Conservation (phyloP, 352 stramenopile species). For the Pythium aquatile region DNA sequence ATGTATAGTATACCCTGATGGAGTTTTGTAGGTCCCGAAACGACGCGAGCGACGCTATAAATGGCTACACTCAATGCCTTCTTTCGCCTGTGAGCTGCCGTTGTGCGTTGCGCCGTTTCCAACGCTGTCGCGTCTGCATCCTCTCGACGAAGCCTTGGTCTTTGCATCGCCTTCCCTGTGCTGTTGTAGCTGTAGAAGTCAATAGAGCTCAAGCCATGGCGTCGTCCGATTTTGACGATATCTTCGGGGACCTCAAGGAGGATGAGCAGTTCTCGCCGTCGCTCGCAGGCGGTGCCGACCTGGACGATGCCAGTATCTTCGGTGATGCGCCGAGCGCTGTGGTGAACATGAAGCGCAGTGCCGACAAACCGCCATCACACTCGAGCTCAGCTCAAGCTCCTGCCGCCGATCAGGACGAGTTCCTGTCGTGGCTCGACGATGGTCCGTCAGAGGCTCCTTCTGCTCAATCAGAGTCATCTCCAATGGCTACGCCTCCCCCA, state of each 20-base stretch:
- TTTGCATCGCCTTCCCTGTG: not conserved
- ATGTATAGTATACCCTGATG: not conserved
- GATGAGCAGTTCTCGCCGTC: conserved; percentile 47
- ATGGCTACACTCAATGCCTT: not conserved
- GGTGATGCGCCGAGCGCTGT: conserved; percentile 26
- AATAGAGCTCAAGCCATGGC: conserved; percentile 18
- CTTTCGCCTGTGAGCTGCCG: not conserved
- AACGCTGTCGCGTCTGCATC: not conserved
- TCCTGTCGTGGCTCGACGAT: conserved; percentile 81
- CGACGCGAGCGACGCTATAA: conserved; percentile 7
- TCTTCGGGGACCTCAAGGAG: conserved; percentile 75
- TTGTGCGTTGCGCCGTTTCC: not conserved
- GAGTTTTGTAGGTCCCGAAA: not conserved
- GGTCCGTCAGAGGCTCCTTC: conserved; percentile 17
- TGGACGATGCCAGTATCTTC: conserved; percentile 60
- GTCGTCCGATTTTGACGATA: conserved; percentile 74
- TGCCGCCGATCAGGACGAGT: conserved; percentile 46
- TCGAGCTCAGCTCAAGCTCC: conserved; percentile 4
- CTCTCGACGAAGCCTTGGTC: not conserved
- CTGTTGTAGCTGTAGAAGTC: not conserved
- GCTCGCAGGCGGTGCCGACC: conserved; percentile 28
- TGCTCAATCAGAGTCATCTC: not conserved
- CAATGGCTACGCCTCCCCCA: not conserved
- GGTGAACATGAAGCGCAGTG: conserved; percentile 11
- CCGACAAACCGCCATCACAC: conserved; percentile 1